phyloP scores from a whole-genome alignment of 2,329 filamentous ascomycete species.

The Cercospora sp. region DNA sequence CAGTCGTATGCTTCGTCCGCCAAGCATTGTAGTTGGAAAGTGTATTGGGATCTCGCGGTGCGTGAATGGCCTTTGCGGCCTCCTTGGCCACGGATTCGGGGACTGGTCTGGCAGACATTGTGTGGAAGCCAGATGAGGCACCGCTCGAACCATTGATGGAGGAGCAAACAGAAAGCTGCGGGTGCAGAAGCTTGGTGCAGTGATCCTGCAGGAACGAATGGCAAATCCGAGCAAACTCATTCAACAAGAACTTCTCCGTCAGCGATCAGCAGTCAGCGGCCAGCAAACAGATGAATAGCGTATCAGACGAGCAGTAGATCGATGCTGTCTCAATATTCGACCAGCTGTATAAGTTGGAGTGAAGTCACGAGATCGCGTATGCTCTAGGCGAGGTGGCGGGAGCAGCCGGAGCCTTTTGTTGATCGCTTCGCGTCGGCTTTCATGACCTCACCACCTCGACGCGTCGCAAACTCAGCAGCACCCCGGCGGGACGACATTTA shows the following conservation, averaged over 20 bases:
- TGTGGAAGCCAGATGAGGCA: slow-evolving; percentile 12
- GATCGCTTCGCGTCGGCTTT: slow-evolving; percentile 14
- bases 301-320: background rate
- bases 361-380: slow-evolving; percentile 3
- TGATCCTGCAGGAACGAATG: slow-evolving; percentile 14
- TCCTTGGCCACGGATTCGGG: slow-evolving; percentile 30
- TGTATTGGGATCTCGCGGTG: slow-evolving; percentile 73
- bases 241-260: background rate
- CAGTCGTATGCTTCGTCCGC: slow-evolving; percentile 78
- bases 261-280: background rate
- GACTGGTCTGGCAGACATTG: slow-evolving; percentile 34
- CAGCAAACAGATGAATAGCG: background rate
- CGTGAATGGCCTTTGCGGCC: slow-evolving; percentile 38
- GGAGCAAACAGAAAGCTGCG: slow-evolving; percentile 3
- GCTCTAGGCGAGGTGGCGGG: background rate
- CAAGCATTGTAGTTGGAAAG: slow-evolving; percentile 89
- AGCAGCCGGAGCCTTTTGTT: slow-evolving; percentile 12
- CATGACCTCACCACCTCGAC: slow-evolving; percentile 16
- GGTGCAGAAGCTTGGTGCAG: slow-evolving; percentile 1
- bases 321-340: background rate
- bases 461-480: slow-evolving; percentile 3
- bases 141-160: slow-evolving; percentile 19
- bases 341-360: background rate
- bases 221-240: slow-evolving; percentile 20
- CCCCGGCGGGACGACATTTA: background rate